Evolutionary conservation across 148 eudicot species (phyloP), one percentile per base, ranked within the genome.

Genomic region (Nyssa sinensis): DNA sequence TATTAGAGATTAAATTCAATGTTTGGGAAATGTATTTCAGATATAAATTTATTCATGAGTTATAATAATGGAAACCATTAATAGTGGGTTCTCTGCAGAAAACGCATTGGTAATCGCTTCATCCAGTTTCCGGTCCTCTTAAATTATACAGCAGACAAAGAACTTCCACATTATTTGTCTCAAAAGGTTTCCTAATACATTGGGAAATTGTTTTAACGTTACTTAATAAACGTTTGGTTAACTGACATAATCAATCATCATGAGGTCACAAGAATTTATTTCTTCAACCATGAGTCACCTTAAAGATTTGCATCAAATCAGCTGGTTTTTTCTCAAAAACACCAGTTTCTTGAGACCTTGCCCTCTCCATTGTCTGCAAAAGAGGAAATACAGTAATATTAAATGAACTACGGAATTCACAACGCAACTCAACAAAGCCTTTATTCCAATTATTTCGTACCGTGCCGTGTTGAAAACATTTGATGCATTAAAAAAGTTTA

Each of bases 301-400:
- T 88, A 80, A 91, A 91, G 29, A 94, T 91, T 77, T 91, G 98
- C 93, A 94, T 87, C 57, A 91, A 80, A 70, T 91, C 98, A 60
- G 88, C 74, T 58, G 98, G 97, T 75, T 87, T 94, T 83, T 82
- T 85, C 85, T 86, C 92, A 80, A 91, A 94, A 67, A 88, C 84
- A 74, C 95, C 88, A 72, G 83, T 84, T 31, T 91, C 98, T 72
- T 90, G 97, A 71, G 86, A 86, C 79, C 97, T 88, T 79, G 96
- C 95, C 84, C 95, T 90, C 75, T 94, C 98, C 98, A 94, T 94
- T 65, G 97, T 94, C 98, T 94, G 89, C 77, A 64, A 80, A 80
- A 39, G 37, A 87, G 51, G 72, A 65, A 79, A 78, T 16, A 60
- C 37, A 31, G 30, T 29, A 66, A 41, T 16, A 35, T 25, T 58